Conservation (phyloP, 2,329 filamentous ascomycete species). For the Ophiostoma fasciatum region DNA sequence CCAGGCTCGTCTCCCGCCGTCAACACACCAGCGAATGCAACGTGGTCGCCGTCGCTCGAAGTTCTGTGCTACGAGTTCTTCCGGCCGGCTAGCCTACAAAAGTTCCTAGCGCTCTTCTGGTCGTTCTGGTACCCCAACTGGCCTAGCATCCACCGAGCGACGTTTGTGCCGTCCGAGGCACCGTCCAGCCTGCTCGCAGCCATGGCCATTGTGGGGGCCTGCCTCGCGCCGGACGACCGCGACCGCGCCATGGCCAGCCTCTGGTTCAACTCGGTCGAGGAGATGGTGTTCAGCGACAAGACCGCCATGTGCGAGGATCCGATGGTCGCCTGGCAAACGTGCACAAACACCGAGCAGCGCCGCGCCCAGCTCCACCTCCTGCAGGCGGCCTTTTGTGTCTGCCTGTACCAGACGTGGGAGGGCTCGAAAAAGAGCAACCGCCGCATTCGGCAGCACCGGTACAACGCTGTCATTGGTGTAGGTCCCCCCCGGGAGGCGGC, state of each 20-base stretch:
- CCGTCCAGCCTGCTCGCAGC: not conserved
- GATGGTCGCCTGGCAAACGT: not conserved
- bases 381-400: not conserved
- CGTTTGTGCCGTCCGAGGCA: not conserved
- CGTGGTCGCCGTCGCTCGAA: slow-evolving; percentile 1
- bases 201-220: slow-evolving; percentile 1
- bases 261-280: slow-evolving; percentile 1
- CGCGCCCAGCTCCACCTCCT: not conserved
- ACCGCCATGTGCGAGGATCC: not conserved
- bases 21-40: no score
- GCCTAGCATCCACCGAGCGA: not conserved
- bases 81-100: slow-evolving; percentile 1
- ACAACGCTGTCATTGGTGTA: not conserved
- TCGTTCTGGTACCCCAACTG: slow-evolving; percentile 2
- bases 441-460: not conserved
- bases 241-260: not conserved
- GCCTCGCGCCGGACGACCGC: not conserved
- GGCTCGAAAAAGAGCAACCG: not conserved
- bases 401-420: slow-evolving; percentile 3
- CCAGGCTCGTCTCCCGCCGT: no score
- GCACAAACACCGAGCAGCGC: not conserved
- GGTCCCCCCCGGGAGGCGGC: no score
- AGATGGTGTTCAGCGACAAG: not conserved
- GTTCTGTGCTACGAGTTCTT: slow-evolving; percentile 3
- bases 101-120: slow-evolving; percentile 2